phyloP scores from a whole-genome alignment of 2,329 filamentous ascomycete genomes.

The Fusarium austroafricanum region DNA sequence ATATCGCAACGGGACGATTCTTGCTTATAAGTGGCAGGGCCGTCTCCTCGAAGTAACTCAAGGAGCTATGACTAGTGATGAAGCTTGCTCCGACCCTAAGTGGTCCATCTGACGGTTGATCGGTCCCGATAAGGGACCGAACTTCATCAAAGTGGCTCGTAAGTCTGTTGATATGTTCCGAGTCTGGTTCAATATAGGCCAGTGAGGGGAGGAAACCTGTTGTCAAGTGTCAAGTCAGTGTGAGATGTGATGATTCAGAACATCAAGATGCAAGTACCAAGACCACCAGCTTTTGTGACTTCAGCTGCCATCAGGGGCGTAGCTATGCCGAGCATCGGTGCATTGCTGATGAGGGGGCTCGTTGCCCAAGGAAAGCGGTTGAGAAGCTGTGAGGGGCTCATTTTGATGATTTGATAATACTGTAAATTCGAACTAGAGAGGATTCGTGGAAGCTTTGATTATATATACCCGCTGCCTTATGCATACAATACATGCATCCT shows the following conservation, averaged over 20 bases:
- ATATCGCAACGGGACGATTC: constrained; percentile 69
- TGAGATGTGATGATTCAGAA: background rate
- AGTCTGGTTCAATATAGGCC: constrained; percentile 47
- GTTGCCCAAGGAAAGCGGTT: constrained; percentile 48
- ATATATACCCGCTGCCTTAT: constrained; percentile 4
- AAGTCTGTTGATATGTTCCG: constrained; percentile 50
- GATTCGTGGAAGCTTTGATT: background rate
- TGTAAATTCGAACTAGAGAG: background rate
- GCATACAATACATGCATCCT: too few species aligned
- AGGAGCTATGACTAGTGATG: constrained; percentile 63
- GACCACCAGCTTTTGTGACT: constrained; percentile 53
- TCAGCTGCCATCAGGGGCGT: constrained; percentile 52
- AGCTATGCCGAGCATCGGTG: constrained; percentile 52
- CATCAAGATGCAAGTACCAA: constrained; percentile 46
- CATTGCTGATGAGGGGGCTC: constrained; percentile 51
- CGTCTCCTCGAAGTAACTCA: constrained; percentile 55
- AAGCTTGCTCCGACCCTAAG: constrained; percentile 69
- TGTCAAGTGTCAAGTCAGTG: background rate
- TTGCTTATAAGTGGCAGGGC: constrained; percentile 62
- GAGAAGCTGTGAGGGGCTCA: constrained; percentile 44
- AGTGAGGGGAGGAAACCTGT: constrained; percentile 51
- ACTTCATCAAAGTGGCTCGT: constrained; percentile 48
- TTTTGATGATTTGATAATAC: constrained; percentile 8
- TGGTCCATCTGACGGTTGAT: constrained; percentile 53
- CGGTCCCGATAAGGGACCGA: constrained; percentile 44